A percentile compares a stretch with the other conserved stretches of the same genome.
Conservation (phyloP, 148 eudicot genomes). For the Diospyros lotus region DNA sequence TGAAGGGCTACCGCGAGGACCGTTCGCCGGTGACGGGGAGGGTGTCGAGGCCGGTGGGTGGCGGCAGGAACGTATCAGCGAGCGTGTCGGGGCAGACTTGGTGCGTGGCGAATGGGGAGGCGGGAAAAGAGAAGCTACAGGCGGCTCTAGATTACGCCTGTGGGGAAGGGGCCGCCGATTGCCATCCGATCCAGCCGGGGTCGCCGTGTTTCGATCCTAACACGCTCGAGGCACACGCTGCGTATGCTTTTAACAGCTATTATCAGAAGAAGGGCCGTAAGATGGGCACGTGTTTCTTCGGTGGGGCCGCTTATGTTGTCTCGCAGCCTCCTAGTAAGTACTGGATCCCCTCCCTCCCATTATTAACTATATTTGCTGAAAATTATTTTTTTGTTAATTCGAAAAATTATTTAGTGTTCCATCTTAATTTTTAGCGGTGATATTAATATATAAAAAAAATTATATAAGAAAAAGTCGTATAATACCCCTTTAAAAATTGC, state of each 20-base stretch:
- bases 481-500: too few species aligned
- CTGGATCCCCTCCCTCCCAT: neutral
- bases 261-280: constrained; percentile 74
- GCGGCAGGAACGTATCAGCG: constrained; percentile 14
- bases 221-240: constrained; percentile 80
- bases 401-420: too few species aligned
- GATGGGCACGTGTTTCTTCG: constrained; percentile 65
- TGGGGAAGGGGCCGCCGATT: constrained; percentile 84
- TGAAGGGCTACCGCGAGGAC: constrained; percentile 27
- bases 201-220: constrained; percentile 85
- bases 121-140: constrained; percentile 64
- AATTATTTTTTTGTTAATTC: too few species aligned
- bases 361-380: neutral
- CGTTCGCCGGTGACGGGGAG: constrained; percentile 17
- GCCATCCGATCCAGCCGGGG: constrained; percentile 80
- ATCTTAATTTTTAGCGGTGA: too few species aligned
- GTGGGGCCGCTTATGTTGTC: constrained; percentile 68
- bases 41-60: constrained; percentile 11
- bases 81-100: constrained; percentile 49
- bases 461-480: too few species aligned
- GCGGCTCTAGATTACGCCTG: constrained; percentile 85
- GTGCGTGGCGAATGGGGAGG: constrained; percentile 75
- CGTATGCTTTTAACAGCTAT: constrained; percentile 83
- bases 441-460: too few species aligned
- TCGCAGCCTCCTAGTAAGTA: constrained; percentile 75